phyloP scores from a whole-genome alignment of 1,284 basidiomycete genomes.

The Cryptococcus floricola region DNA sequence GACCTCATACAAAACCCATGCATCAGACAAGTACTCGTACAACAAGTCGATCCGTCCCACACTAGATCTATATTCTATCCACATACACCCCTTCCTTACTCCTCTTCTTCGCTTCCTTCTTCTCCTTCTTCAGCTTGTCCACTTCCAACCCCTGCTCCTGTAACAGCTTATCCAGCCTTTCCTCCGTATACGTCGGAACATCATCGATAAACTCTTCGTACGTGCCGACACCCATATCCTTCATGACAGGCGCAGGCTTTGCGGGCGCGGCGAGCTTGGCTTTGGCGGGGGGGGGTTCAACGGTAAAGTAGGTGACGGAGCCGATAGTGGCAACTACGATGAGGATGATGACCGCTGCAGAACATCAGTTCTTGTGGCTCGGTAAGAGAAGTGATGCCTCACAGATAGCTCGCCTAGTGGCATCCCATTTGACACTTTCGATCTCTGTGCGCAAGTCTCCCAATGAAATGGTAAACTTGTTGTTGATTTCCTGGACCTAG shows the following conservation, averaged over 20 bases:
- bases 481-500: slow-evolving; percentile 66
- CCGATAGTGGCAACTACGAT: slow-evolving; percentile 37
- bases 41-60: neutral
- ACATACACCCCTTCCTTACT: slow-evolving; percentile 13
- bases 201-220: slow-evolving; percentile 38
- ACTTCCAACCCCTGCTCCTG: slow-evolving; percentile 21
- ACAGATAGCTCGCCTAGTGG: slow-evolving; percentile 81
- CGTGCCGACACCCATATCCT: slow-evolving; percentile 36
- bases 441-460: slow-evolving; percentile 82
- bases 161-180: slow-evolving; percentile 28
- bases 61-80: slow-evolving; percentile 20
- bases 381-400: slow-evolving; percentile 41
- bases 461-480: slow-evolving; percentile 76
- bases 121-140: slow-evolving; percentile 6
- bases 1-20: too few species aligned
- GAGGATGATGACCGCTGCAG: slow-evolving; percentile 40
- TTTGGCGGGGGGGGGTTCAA: slow-evolving; percentile 1
- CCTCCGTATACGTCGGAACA: slow-evolving; percentile 20
- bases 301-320: slow-evolving; percentile 7
- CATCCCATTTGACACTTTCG: slow-evolving; percentile 87
- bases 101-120: slow-evolving; percentile 7
- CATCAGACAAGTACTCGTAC: too few species aligned
- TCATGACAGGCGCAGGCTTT: slow-evolving; percentile 19
- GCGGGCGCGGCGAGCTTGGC: neutral
- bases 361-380: neutral